phyloP scores from a whole-genome alignment of 306 rosid species.

The Rosa chinensis region DNA sequence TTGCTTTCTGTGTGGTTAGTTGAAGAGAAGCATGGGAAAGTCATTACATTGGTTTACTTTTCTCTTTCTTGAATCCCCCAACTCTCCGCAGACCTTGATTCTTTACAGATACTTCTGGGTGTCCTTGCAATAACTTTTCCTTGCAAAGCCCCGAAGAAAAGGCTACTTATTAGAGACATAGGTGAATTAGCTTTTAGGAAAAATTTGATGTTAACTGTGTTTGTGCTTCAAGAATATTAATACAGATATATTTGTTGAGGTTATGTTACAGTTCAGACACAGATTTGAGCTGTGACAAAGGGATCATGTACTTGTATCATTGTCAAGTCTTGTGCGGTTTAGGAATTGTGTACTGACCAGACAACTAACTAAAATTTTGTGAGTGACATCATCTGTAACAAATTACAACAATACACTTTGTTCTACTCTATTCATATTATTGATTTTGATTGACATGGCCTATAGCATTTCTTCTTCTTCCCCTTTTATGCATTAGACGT shows the following conservation, averaged over 20 bases:
- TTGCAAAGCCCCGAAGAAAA: conserved; percentile 36
- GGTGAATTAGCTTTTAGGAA: conserved; percentile 34
- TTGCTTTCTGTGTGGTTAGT: neutral
- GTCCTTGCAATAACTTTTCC: conserved; percentile 33
- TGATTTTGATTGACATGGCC: conserved; percentile 2
- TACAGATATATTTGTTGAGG: conserved; percentile 20
- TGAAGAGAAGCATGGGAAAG: conserved; percentile 12
- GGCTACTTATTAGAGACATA: conserved; percentile 26
- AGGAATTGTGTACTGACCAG: neutral
- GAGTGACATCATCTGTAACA: conserved; percentile 1
- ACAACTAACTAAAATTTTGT: conserved; percentile 3
- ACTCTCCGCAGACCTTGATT: conserved; percentile 27
- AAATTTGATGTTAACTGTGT: conserved; percentile 37
- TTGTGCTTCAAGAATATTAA: conserved; percentile 25
- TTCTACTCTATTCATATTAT: neutral
- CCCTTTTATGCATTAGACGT: neutral
- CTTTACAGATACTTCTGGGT: conserved; percentile 18
- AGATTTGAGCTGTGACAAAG: neutral
- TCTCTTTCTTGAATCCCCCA: conserved; percentile 23
- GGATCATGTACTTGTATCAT: neutral
- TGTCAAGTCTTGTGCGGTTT: neutral
- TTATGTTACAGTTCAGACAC: conserved; percentile 17
- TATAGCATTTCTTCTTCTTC: neutral
- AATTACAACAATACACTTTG: neutral
- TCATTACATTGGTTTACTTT: conserved; percentile 10